phyloP scores from a whole-genome alignment of 805 yeast genomes.

The Yarrowia divulgata region DNA sequence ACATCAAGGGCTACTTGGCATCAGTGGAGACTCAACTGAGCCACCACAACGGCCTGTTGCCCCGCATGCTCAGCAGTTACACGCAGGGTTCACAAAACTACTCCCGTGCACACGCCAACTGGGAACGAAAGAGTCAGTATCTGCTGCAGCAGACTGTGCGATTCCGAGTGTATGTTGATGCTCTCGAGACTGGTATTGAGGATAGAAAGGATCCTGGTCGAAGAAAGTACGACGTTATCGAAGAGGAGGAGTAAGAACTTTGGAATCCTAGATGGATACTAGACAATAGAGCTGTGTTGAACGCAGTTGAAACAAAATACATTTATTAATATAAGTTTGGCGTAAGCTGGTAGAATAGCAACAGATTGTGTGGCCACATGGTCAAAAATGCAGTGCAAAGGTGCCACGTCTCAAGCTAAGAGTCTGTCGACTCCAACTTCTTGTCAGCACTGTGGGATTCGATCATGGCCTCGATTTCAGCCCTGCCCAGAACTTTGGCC shows the following conservation, averaged over 20 bases:
- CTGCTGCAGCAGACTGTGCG: conserved; percentile 47
- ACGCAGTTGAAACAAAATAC: background rate
- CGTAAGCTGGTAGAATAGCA: too few relatives aligned
- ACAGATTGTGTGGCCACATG: too few relatives aligned
- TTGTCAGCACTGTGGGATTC: background rate
- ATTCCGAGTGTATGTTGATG: conserved; percentile 47
- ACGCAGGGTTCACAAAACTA: conserved; percentile 45
- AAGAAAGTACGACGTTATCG: conserved; percentile 15
- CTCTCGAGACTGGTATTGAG: conserved; percentile 43
- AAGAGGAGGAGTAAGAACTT: conserved; percentile 9
- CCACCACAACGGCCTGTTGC: conserved; percentile 55
- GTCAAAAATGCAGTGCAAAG: too few relatives aligned
- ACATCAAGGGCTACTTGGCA: conserved; percentile 54
- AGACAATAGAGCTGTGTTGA: conserved; percentile 3
- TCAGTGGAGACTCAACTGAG: conserved; percentile 54
- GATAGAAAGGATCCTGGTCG: conserved; percentile 30
- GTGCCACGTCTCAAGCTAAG: too few relatives aligned
- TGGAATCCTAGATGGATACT: background rate
- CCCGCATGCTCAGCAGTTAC: conserved; percentile 51
- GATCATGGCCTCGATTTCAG: background rate
- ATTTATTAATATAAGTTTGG: background rate
- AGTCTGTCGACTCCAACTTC: background rate
- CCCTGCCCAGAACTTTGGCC: conserved; percentile 7
- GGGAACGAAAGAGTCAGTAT: conserved; percentile 50
- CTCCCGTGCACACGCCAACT: conserved; percentile 48